Evolutionary conservation across 306 rosid genomes (phyloP), one percentile per base, ranked within the genome.

Genomic region (Prinsepia uniflora): DNA sequence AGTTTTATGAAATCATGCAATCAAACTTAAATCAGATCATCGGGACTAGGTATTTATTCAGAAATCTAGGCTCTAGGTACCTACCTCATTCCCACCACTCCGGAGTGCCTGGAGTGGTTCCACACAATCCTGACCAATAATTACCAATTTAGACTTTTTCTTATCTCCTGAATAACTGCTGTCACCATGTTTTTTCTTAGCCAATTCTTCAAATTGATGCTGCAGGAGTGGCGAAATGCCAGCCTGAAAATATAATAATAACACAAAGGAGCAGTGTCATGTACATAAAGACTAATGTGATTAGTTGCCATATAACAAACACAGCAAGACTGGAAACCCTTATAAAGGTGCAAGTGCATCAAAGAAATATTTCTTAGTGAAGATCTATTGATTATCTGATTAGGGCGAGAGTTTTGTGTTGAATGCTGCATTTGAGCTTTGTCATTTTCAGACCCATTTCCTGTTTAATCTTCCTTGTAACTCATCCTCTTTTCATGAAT

Each of bases 31-130:
- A 49, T 15, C 30, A 47, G 68, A 41, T 58, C 64, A n/a, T 30
- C 44, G 45, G 44, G 17, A 68, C 41, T 5, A 46, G 42, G 53
- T 13, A 77, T 1, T 56, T 19, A 15, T 49, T 39, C 72, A 67
- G 70, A 65, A 24, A 14, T n/a, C 45, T 52, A 67, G 67, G 65
- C 13, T 12, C 54, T 56, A 67, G 64, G 65, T 47, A 72, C 10
- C 10, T 88, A 94, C 97, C 99, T 87, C 89, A 67, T 84, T 86
- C 67, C 97, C 92, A 20, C 80, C 81, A 62, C 68, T 79, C 62
- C 96, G 78, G 39, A 91, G 95, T 54, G 97, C 99, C 71, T 91
- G 96, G 72, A 94, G 96, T 58, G 97, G 92, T 48, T 91, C 97
- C 34, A 89, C 86, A 30, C 96, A 87, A 81, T 89, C 89, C 15